phyloP scores from a whole-genome alignment of 2,329 filamentous ascomycete species.

The Fusarium napiforme region DNA sequence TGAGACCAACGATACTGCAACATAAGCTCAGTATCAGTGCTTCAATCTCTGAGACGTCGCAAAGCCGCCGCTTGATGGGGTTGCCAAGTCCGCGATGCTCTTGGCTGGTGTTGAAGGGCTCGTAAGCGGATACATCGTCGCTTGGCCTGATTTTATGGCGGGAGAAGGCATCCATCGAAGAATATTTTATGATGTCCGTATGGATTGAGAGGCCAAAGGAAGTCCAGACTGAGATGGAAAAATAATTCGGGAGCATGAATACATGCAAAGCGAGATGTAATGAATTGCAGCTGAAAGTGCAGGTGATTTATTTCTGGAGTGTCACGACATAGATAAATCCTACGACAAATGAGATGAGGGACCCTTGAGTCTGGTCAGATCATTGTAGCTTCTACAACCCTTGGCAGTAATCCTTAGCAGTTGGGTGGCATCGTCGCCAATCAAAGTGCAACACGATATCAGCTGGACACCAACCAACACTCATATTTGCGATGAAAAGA shows the following conservation, averaged over 20 bases:
- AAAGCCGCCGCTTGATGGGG: accelerated
- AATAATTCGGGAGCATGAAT: accelerated
- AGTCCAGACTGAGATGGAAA: accelerated
- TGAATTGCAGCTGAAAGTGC: not conserved
- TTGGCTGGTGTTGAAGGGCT: not conserved
- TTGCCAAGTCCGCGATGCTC: not conserved
- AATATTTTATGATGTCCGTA: accelerated
- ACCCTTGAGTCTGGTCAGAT: not conserved
- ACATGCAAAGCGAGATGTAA: accelerated
- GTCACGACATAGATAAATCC: accelerated
- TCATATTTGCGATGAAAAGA: accelerated
- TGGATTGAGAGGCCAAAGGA: accelerated
- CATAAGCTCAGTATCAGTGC: not conserved
- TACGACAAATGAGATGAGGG: accelerated
- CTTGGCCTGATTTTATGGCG: not conserved
- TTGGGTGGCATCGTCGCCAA: not conserved
- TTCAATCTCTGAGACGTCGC: not conserved
- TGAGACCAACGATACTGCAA: not conserved
- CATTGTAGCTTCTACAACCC: not conserved
- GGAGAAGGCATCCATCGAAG: accelerated
- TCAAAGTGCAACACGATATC: not conserved
- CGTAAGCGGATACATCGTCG: not conserved
- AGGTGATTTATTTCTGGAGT: accelerated
- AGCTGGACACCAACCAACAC: not conserved
- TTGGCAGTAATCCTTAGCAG: not conserved